These are phyloP conservation scores for Pythium chondricola DNA, from an alignment of 352 stramenopile species.

Conservation along the genomic window DNA sequence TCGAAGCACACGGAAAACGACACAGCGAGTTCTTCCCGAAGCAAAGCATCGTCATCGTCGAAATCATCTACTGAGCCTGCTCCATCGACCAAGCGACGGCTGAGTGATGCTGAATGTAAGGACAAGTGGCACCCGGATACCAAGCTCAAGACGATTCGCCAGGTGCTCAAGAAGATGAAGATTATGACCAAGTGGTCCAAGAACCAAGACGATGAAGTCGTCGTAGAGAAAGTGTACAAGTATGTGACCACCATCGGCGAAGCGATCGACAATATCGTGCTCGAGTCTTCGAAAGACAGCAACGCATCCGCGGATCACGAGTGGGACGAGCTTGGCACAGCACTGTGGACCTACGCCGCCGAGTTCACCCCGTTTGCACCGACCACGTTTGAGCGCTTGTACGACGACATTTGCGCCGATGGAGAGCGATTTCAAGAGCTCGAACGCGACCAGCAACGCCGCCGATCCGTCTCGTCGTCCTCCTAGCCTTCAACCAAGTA, in stretches of 20 bases:
- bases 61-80: slow-evolving; percentile 6
- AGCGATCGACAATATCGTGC: slow-evolving; percentile 73
- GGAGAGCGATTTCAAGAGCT: slow-evolving; percentile 22
- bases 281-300: slow-evolving; percentile 28
- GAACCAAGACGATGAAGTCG: slow-evolving; percentile 73
- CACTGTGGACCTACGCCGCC: slow-evolving; percentile 74
- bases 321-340: slow-evolving; percentile 72
- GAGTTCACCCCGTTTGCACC: slow-evolving; percentile 70
- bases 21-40: too few relatives aligned
- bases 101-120: slow-evolving; percentile 45
- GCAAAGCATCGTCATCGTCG: slow-evolving; percentile 8
- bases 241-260: slow-evolving; percentile 80
- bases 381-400: slow-evolving; percentile 75
- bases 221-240: slow-evolving; percentile 85
- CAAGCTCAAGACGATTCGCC: slow-evolving; percentile 61
- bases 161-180: slow-evolving; percentile 85
- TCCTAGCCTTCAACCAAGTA: too few relatives aligned
- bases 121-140: slow-evolving; percentile 82
- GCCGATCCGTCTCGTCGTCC: background rate
- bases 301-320: slow-evolving; percentile 21
- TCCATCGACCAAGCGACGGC: slow-evolving; percentile 16
- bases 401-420: slow-evolving; percentile 81
- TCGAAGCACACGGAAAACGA: slow-evolving; percentile 33
- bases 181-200: slow-evolving; percentile 80
- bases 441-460: slow-evolving; percentile 1